phyloP scores from a whole-genome alignment of 2,329 filamentous ascomycete genomes.

The Cryphonectria carpinicola region DNA sequence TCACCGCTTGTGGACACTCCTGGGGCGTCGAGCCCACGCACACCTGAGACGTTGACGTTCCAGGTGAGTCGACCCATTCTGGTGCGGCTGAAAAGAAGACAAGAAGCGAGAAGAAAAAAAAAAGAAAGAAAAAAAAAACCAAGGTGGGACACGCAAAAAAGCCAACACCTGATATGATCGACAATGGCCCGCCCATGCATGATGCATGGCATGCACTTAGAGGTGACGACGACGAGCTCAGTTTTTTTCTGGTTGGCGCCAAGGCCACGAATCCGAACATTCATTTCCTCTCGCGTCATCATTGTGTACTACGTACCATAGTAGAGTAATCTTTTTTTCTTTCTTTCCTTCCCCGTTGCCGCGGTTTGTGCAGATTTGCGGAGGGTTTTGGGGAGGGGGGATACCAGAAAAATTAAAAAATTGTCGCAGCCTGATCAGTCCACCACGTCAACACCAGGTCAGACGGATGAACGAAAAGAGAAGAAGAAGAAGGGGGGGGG shows the following conservation, averaged over 20 bases:
- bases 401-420: not conserved
- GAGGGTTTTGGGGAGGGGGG: not conserved
- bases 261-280: not conserved
- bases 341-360: not conserved
- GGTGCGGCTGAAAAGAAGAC: not conserved
- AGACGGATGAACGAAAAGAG: not conserved
- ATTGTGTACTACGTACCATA: not conserved
- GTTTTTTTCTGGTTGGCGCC: not conserved
- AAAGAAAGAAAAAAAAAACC: not conserved
- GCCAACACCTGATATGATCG: not conserved
- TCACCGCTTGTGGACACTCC: not conserved
- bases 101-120: not conserved
- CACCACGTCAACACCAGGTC: not conserved
- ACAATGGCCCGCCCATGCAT: not conserved
- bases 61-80: not conserved
- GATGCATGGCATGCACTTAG: not conserved
- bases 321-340: not conserved
- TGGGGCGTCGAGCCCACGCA: not conserved
- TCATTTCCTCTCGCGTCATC: not conserved
- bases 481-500: not conserved
- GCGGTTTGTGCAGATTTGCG: not conserved
- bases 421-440: conserved; percentile 1
- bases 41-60: conserved; percentile 2
- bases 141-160: not conserved
- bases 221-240: not conserved